Evolutionary conservation across 2,329 filamentous ascomycete genomes (phyloP).

Genomic region (Magnaporthales sp.): DNA sequence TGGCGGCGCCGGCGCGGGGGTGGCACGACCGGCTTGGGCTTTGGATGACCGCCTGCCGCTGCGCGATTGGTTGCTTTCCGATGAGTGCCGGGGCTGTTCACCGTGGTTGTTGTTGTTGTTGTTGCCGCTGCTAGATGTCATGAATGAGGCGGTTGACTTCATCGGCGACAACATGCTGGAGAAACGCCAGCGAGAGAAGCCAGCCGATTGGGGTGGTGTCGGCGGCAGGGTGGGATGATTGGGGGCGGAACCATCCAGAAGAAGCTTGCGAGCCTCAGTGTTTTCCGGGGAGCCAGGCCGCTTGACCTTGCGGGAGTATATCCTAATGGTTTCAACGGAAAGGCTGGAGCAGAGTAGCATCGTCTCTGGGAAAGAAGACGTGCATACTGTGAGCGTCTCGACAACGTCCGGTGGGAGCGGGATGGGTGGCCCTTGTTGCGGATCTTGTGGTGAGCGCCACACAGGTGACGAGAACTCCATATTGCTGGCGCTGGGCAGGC

Average conservation of each 20-base stretch:
- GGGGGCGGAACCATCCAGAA: neutral
- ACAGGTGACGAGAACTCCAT: slow-evolving; percentile 3
- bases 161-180: slow-evolving; percentile 2
- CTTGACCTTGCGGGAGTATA: slow-evolving; percentile 43
- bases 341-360: slow-evolving; percentile 47
- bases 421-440: slow-evolving; percentile 21
- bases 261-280: slow-evolving; percentile 13
- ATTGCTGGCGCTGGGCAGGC: neutral
- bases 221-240: neutral
- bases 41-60: slow-evolving; percentile 1
- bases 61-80: neutral
- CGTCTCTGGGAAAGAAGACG: slow-evolving; percentile 49
- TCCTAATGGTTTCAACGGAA: slow-evolving; percentile 48
- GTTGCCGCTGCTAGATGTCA: slow-evolving; percentile 8
- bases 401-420: slow-evolving; percentile 44
- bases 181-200: slow-evolving; percentile 1
- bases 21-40: neutral
- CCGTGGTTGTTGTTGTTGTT: slow-evolving; percentile 1
- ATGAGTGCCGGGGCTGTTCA: neutral
- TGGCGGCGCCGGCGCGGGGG: slow-evolving; percentile 2
- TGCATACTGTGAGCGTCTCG: slow-evolving; percentile 43
- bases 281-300: slow-evolving; percentile 21
- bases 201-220: slow-evolving; percentile 22
- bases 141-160: slow-evolving; percentile 1
- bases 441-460: neutral